These are phyloP conservation scores for Sanghuangporus baumii DNA, from an alignment of 1,284 basidiomycete species.

Conservation along the genomic window DNA sequence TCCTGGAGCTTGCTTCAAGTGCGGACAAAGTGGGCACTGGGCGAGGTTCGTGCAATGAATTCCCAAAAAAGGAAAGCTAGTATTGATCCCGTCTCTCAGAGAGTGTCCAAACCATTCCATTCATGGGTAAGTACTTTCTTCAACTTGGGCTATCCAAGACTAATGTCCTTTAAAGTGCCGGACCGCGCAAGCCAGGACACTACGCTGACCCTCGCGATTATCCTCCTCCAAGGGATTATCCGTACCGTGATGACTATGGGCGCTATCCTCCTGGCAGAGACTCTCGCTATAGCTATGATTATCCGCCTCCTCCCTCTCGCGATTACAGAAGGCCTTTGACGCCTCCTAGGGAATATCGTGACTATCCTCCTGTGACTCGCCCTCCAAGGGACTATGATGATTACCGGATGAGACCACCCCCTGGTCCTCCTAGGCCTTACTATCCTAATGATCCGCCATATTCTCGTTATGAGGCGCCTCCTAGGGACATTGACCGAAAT, in stretches of 20 bases:
- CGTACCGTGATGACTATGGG: slow-evolving; percentile 51
- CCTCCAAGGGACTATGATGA: slow-evolving; percentile 64
- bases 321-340: slow-evolving; percentile 54
- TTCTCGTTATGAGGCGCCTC: slow-evolving; percentile 22
- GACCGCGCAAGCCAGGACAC: slow-evolving; percentile 14
- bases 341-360: slow-evolving; percentile 63
- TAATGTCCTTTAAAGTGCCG: slow-evolving; percentile 15
- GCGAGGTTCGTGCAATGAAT: slow-evolving; percentile 52
- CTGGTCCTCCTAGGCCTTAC: slow-evolving; percentile 35
- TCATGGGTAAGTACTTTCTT: slow-evolving; percentile 27
- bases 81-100: slow-evolving; percentile 31
- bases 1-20: slow-evolving; percentile 80
- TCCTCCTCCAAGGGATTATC: slow-evolving; percentile 38
- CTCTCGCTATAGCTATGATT: slow-evolving; percentile 42
- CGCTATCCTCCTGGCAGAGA: slow-evolving; percentile 40
- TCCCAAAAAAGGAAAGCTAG: background rate
- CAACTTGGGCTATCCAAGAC: background rate
- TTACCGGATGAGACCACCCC: slow-evolving; percentile 44
- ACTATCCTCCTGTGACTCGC: slow-evolving; percentile 47
- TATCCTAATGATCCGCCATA: slow-evolving; percentile 27
- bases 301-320: slow-evolving; percentile 36
- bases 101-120: slow-evolving; percentile 64
- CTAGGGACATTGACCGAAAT: slow-evolving; percentile 23
- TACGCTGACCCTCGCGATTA: slow-evolving; percentile 54
- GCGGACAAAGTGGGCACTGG: slow-evolving; percentile 79